These are phyloP conservation scores for Daldinia sp. DNA, from an alignment of 2,329 filamentous ascomycete genomes.

Conservation along the genomic window DNA sequence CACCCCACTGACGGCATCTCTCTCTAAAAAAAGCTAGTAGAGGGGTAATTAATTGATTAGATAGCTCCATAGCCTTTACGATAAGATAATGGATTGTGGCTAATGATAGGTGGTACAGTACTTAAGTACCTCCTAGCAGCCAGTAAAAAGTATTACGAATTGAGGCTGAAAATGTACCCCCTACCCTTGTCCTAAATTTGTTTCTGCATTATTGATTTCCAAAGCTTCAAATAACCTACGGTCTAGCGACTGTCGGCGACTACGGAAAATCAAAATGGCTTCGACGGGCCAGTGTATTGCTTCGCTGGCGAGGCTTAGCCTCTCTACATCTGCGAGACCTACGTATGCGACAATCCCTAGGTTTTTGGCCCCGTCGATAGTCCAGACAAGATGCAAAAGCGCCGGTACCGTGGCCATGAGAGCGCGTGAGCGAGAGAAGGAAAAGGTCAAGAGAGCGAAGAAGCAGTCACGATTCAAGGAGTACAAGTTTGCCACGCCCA, in stretches of 20 bases:
- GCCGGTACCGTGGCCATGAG: constrained; percentile 42
- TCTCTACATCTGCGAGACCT: constrained; percentile 55
- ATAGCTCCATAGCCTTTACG: background rate
- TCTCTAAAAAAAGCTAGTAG: constrained; percentile 17
- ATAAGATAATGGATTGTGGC: background rate
- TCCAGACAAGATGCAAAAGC: constrained; percentile 56
- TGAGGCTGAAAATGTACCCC: constrained; percentile 16
- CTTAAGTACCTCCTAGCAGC: background rate
- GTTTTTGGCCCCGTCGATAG: constrained; percentile 57
- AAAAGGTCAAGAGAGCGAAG: constrained; percentile 63
- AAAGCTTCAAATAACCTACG: constrained; percentile 18
- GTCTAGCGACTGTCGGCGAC: constrained; percentile 19
- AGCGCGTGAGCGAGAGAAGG: constrained; percentile 59
- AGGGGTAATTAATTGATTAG: constrained; percentile 30
- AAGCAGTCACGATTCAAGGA: constrained; percentile 71
- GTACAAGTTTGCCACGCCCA: constrained; percentile 70
- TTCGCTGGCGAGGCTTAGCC: constrained; percentile 61
- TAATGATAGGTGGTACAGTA: background rate
- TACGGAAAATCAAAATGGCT: constrained; percentile 53
- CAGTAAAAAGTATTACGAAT: too few relatives aligned
- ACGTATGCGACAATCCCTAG: constrained; percentile 55
- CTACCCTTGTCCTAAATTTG: constrained; percentile 36
- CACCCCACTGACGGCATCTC: constrained; percentile 28
- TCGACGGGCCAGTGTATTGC: constrained; percentile 62
- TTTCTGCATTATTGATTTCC: constrained; percentile 25